A percentile compares a stretch with the other conserved stretches of the same genome.
Conservation (phyloP, 139 green algal species). For the Chlorella sp. region DNA sequence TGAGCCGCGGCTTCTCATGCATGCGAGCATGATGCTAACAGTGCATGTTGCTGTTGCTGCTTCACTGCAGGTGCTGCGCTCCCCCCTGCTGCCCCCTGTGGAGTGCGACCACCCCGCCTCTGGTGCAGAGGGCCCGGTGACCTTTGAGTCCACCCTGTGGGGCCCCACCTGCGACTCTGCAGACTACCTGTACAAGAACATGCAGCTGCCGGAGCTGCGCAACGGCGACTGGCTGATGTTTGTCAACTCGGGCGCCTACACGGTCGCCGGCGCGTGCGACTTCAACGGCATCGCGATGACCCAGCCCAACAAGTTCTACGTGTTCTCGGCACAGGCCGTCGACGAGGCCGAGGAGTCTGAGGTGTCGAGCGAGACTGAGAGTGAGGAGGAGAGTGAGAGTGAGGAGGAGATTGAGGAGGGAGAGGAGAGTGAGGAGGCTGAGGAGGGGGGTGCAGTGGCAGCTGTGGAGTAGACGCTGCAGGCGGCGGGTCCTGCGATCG, state of each 20-base stretch:
- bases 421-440: too few species aligned
- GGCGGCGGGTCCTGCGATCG: too few species aligned
- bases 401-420: too few species aligned
- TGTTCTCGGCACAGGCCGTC: constrained; percentile 38
- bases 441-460: too few species aligned
- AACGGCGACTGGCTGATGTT: constrained; percentile 94
- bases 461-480: too few species aligned
- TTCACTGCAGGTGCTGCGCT: constrained; percentile 37
- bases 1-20: too few species aligned
- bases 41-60: too few species aligned
- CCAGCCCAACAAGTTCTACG: constrained; percentile 41
- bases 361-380: too few species aligned
- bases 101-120: not conserved
- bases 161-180: constrained; percentile 85
- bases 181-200: constrained; percentile 73
- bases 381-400: too few species aligned
- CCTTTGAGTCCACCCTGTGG: constrained; percentile 69
- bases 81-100: constrained; percentile 39
- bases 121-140: too few species aligned
- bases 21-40: too few species aligned
- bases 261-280: constrained; percentile 71
- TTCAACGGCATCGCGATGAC: constrained; percentile 65
- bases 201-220: constrained; percentile 66
- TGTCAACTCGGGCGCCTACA: constrained; percentile 89
- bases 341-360: constrained; percentile 16